A percentile compares a stretch with the other conserved stretches of the same genome.
Conservation (phyloP, 495 filamentous ascomycete genomes). For the Massariosphaeria phaeospora region DNA sequence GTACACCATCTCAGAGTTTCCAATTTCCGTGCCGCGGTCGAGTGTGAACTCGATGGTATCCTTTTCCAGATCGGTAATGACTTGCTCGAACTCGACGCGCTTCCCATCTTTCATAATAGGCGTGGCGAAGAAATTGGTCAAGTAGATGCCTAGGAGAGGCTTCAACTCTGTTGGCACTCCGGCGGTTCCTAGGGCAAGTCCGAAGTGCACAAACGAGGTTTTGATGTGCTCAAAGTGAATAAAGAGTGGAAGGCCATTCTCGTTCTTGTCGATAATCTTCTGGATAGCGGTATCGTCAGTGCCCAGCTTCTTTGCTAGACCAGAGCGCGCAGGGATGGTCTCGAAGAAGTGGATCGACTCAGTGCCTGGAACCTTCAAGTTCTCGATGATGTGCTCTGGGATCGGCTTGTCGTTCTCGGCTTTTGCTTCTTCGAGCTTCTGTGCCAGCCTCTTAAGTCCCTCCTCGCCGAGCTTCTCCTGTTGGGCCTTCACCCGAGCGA, state of each 20-base stretch:
- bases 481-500: conserved; percentile 55
- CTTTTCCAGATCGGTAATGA: conserved; percentile 81
- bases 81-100: conserved; percentile 79
- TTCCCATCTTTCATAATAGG: conserved; percentile 75
- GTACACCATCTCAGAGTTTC: conserved; percentile 72
- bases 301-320: conserved; percentile 67
- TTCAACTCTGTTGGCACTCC: conserved; percentile 66
- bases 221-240: conserved; percentile 94
- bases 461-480: conserved; percentile 58
- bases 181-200: conserved; percentile 71
- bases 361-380: conserved; percentile 74
- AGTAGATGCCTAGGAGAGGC: conserved; percentile 77
- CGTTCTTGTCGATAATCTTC: conserved; percentile 66
- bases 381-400: conserved; percentile 66
- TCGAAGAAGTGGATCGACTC: conserved; percentile 92
- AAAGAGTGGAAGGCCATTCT: conserved; percentile 63
- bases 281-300: conserved; percentile 65
- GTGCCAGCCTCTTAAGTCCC: conserved; percentile 63
- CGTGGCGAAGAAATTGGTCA: conserved; percentile 89
- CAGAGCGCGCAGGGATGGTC: conserved; percentile 79
- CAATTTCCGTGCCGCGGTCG: conserved; percentile 57
- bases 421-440: conserved; percentile 74
- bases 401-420: conserved; percentile 77
- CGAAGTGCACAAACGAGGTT: conserved; percentile 82
- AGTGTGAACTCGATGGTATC: conserved; percentile 83